Evolutionary conservation across 83 land plant genomes (phyloP), one percentile per base, ranked within the genome.

Genomic region (Diphasiastrum complanatum): DNA sequence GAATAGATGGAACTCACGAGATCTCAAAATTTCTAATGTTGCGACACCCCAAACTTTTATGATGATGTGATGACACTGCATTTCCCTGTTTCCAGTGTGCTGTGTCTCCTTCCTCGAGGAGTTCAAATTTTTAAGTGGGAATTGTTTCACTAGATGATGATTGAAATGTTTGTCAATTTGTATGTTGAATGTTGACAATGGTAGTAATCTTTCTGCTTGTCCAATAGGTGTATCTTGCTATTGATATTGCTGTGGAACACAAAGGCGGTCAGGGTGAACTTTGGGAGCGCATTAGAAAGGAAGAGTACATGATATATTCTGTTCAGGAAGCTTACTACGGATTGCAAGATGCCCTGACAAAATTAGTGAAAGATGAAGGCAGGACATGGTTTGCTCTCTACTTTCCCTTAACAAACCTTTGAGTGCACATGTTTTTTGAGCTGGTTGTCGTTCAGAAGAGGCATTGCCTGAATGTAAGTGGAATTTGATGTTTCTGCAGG

Each of bases 241-340:
- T 78, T 14, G 86, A 86, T 47, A 67, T 86, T 34, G 86, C 84
- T 11, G 33, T 75, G 65, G 83, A 78, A 33, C 77, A 80, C 60
- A 78, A 80, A 41, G 87, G 75, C 60, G 43, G 75, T 8, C 91
- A 80, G 36, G 47, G 5, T 22, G 91, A 86, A 45, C 67, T 86
- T 12, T 78, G 83, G 81, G 79, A 49, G 28, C 66, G 78, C 49
- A 78, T 86, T 30, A 45, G 45, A 6, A 71, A 45, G 60, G 91
- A 86, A 68, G 78, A 82, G 29, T 86, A 86, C 67, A 86, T 86
- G 91, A 75, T 71, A 16, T 79, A 83, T 78, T 83, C 86, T 24
- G 86, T 83, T 41, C 51, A 78, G 43, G 91, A 86, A 54, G 77
- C 81, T 47, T 86, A 80, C 65, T 72, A 72, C 65, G 73, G 73